Evolutionary conservation across 768 basidiomycete genomes (phyloP), one percentile per base, ranked within the genome.

Genomic region (Kwoniella newhampshirensis): DNA sequence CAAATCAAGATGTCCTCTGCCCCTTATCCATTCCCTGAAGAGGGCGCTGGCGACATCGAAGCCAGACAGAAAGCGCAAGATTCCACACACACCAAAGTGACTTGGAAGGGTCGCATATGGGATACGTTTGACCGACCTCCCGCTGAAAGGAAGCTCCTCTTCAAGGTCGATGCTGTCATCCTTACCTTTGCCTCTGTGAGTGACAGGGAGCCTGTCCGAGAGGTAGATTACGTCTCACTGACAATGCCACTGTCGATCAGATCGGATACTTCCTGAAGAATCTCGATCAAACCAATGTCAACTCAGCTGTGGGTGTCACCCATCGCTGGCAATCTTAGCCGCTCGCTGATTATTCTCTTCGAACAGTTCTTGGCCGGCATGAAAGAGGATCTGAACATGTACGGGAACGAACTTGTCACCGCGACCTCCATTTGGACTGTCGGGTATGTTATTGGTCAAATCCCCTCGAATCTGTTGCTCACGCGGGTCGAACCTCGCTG

Each of bases 371-470:
- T 70, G 23, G 52, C 50, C 4, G 65, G 65, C 4, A 71, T 70
- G 66, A 70, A 68, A 44, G 73, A 74, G 45, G 70, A 71, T 28
- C 62, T 74, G 11, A 32, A 41, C 36, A 63, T 69, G 66, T 63
- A 57, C 26, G 62, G 60, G 12, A 65, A 71, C 44, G 54, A 74
- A 53, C 61, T 69, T 28, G 52, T 64, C 23, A 64, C 62, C 12
- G 57, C 65, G 4, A 58, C 54, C 2, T 63, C 65, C 7, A 63
- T 71, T 42, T 74, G 69, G 69, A 71, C 55, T 21, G 55, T 57
- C 62, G 20, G 69, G 60, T 27, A 60, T 63, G 54, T 62, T 11
- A 51, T 56, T 36, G 53, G 56, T 27, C 55, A 57, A 39, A 58
- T 68, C 21, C 73, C 70, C 1, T 59, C 58, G 30, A 66, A 72